phyloP scores from a whole-genome alignment of 345 rosid species.

The Acer saccharum region DNA sequence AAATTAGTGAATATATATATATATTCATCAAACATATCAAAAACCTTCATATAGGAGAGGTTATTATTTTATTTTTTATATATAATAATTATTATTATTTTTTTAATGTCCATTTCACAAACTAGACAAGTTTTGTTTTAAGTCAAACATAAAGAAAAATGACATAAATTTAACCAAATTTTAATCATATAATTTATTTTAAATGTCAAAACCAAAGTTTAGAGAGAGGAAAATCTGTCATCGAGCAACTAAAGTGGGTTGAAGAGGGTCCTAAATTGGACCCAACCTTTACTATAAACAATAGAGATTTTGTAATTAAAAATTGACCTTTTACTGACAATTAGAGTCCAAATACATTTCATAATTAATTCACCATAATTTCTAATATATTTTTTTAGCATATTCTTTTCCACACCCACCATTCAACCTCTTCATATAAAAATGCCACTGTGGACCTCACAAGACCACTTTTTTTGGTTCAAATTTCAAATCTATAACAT shows the following conservation, averaged over 20 bases:
- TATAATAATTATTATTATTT: too few species aligned
- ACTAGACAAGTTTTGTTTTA: too few species aligned
- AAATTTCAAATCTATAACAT: slow-evolving; percentile 26
- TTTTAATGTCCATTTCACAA: too few species aligned
- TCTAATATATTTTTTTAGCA: neutral
- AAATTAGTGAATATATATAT: too few species aligned
- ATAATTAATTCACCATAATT: neutral
- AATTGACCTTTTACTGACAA: neutral
- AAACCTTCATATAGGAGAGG: too few species aligned
- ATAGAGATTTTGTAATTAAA: neutral
- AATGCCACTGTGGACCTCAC: neutral
- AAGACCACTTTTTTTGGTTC: neutral
- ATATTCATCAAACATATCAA: too few species aligned
- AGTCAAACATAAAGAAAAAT: too few species aligned
- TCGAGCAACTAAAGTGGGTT: neutral
- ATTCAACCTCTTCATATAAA: neutral
- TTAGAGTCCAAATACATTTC: neutral
- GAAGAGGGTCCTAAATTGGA: neutral
- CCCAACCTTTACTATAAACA: neutral
- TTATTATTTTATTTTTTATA: too few species aligned
- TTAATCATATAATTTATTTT: too few species aligned
- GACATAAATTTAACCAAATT: too few species aligned
- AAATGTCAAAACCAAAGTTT: too few species aligned
- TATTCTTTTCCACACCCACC: neutral
- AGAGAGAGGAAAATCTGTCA: too few species aligned